Evolutionary conservation across 208 protist genomes (phyloP), one percentile per base, ranked within the genome.

Genomic region (Trypanosomatidae sp.): DNA sequence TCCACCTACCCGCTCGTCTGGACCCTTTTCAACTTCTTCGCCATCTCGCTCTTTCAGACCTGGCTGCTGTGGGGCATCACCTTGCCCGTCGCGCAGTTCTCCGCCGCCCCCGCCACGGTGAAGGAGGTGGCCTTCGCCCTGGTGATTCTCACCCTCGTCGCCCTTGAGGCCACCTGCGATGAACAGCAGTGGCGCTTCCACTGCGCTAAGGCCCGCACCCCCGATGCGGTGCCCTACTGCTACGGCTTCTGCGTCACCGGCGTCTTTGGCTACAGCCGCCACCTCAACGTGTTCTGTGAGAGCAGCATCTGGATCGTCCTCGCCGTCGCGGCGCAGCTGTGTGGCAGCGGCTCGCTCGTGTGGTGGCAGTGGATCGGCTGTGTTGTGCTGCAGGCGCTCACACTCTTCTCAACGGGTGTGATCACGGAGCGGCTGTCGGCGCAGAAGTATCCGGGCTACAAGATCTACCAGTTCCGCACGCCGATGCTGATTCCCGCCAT

Each of bases 151-250:
- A 28, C 59, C 10, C 80, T 92, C 25, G 53, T 94, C 12, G 25
- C 79, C n/a, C 64, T 91, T 44, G 87, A 95, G 77, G 75, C 81
- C 15, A 44, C 80, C 25, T 89, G 80, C 55, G 91, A 96, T 62
- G 74, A 96, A 69, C 82, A 94, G 68, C 91, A 94, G 82, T 91
- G 87, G 84, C 70, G 74, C 44, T 94, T 90, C 79, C 89, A 93
- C 59, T 47, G 75, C 3, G 78, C 56, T 4, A 94, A 96, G 74
- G 65, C 46, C 9, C 53, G 59, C 17, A 73, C 59, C 1, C 62
- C 53, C 2, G 71, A 58, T 8, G 60, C 28, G 15, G 47, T 41
- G 0, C 70, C 67, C n/a, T 83, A 86, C 56, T 69, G 76, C 53
- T 83, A 87, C 75, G 83, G 85, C 43, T 93, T 92, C 77, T 89